These are phyloP conservation scores for Thalassiosira livingstoniorum DNA, from an alignment of 352 stramenopile genomes.

Conservation along the genomic window DNA sequence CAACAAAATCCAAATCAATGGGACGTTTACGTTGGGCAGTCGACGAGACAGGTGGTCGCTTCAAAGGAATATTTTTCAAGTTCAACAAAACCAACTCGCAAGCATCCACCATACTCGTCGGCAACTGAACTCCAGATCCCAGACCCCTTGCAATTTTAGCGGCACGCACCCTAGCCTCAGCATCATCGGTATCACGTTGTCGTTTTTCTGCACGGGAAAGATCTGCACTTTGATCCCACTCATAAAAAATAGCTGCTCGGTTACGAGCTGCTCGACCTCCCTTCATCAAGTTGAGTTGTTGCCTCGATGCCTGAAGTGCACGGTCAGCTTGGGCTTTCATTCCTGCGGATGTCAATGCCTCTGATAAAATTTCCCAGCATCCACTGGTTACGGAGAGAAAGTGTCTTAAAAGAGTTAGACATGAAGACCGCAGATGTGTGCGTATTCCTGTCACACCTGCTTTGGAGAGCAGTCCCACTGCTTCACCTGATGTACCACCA, in stretches of 20 bases:
- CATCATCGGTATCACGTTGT: conserved; percentile 80
- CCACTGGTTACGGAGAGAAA: conserved; percentile 77
- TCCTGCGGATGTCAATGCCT: conserved; percentile 56
- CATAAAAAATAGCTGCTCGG: conserved; percentile 80
- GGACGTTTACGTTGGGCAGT: conserved; percentile 57
- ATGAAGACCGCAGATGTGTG: conserved; percentile 75
- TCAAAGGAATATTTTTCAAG: conserved; percentile 71
- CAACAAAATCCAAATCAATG: conserved; percentile 75
- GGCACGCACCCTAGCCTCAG: conserved; percentile 72
- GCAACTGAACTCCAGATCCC: conserved; percentile 82
- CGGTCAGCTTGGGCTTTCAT: conserved; percentile 84
- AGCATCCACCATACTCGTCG: conserved; percentile 76
- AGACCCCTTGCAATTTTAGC: conserved; percentile 78
- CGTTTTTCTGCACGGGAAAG: conserved; percentile 68
- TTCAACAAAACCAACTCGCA: conserved; percentile 82
- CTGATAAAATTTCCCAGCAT: conserved; percentile 65
- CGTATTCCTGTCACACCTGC: conserved; percentile 63
- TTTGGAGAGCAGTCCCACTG: conserved; percentile 53
- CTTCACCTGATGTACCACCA: conserved; percentile 18
- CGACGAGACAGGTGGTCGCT: conserved; percentile 27
- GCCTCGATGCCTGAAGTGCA: conserved; percentile 75
- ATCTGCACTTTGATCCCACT: conserved; percentile 78
- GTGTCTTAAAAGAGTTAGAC: conserved; percentile 83
- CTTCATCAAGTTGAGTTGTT: conserved; percentile 74
- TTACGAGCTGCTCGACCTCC: conserved; percentile 79